A percentile compares a stretch with the other conserved stretches of the same genome.
These are phyloP conservation scores for Cajanus cajan DNA, from an alignment of 306 rosid genomes.

Conservation along the genomic window DNA sequence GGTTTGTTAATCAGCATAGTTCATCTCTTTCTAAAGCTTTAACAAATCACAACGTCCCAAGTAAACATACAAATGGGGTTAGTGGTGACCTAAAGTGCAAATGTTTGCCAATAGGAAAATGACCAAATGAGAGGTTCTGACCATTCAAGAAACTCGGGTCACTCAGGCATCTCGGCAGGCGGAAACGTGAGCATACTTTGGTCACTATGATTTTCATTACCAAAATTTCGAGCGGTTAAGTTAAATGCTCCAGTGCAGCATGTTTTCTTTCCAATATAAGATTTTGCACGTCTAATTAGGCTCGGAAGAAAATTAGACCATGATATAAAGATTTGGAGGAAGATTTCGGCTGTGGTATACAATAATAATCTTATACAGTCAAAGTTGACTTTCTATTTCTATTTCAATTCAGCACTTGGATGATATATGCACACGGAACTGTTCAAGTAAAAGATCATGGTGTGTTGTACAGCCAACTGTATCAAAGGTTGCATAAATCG, in stretches of 20 bases:
- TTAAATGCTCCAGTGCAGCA: not conserved
- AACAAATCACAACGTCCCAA: conserved; percentile 4
- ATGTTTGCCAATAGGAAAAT: not conserved
- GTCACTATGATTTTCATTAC: not conserved
- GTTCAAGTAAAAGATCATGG: not conserved
- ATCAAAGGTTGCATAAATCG: not conserved
- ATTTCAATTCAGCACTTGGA: not conserved
- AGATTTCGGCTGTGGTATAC: no score
- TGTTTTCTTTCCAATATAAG: not conserved
- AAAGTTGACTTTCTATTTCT: not conserved
- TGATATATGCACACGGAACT: not conserved
- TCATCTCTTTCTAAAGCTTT: conserved; percentile 20
- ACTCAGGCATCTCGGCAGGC: no score
- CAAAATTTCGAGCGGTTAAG: not conserved
- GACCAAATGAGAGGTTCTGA: conserved; percentile 8
- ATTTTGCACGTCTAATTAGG: not conserved
- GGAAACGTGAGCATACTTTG: no score
- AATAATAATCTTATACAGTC: not conserved
- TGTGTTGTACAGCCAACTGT: not conserved
- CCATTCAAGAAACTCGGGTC: no score
- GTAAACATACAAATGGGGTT: conserved; percentile 16
- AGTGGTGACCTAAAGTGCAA: not conserved
- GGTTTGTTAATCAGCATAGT: no score
- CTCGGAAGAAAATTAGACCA: not conserved
- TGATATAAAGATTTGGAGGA: no score